Evolutionary conservation across 1,284 basidiomycete species (phyloP), one percentile per base, ranked within the genome.

Genomic region (Microbotryum intermedium): DNA sequence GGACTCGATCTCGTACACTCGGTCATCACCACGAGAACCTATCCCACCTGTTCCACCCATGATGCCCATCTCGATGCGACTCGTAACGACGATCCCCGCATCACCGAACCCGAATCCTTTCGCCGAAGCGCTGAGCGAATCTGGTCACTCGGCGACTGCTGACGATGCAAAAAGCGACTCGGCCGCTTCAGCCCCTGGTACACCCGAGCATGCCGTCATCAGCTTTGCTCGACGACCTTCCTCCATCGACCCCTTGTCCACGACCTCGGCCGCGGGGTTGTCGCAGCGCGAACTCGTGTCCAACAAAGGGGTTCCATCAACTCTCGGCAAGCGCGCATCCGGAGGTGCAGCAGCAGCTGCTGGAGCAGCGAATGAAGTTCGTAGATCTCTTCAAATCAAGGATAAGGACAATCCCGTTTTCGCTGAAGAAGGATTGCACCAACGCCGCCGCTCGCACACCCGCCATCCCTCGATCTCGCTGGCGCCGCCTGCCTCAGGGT

Each of bases 161-260:
- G 8, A 34, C 3, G 30, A 34, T 10, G 30, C 30, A 10, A 34
- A 9, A 13, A 34, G 30, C 30, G 30, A 34, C 13, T 9, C 30
- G 30, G 30, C 30, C 30, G 9, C 30, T 34, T 34, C 30, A 13
- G 30, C 30, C 13, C 30, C 30, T 34, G 30, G 30, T 34, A 34
- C 30, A 13, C 30, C 30, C 54, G 61, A 66, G n/a, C 52, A 60
- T 26, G 54, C 57, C 8, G 58, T 57, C 10, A 50, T 66, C 49
- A 66, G 64, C 46, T 66, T 66, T 13, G 26, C 39, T 1, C 65
- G 65, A 2, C 57, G 61, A 1, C 59, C 62, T 3, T 66, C 65
- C n/a, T 28, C 55, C 25, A 56, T 66, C 39, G 65, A 66, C 53
- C 61, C 65, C 42, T 47, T 64, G 20, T 54, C 61, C 29, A 26